Evolutionary conservation across 164 flowering plant species (phyloP).

Genomic region (Nymphaea thermarum): DNA sequence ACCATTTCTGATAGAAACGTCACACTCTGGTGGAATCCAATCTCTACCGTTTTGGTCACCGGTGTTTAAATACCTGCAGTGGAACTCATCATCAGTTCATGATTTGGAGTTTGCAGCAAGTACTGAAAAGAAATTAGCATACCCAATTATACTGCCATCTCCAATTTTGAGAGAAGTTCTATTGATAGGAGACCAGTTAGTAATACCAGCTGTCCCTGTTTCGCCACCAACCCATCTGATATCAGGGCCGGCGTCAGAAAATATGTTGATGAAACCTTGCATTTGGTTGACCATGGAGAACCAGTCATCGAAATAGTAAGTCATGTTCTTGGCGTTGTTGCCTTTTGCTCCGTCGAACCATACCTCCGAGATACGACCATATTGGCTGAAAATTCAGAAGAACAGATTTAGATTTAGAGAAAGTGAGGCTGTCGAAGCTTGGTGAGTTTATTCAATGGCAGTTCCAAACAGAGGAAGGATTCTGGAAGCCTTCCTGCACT

Average conservation of each 20-base stretch:
- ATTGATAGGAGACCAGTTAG: constrained; percentile 86
- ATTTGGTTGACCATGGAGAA: constrained; percentile 78
- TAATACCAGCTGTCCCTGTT: constrained; percentile 58
- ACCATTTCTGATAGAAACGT: constrained; percentile 70
- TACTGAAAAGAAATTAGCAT: constrained; percentile 5
- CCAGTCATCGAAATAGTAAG: constrained; percentile 73
- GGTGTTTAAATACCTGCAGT: constrained; percentile 45
- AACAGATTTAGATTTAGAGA: background rate
- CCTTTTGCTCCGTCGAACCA: constrained; percentile 99
- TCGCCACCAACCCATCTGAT: constrained; percentile 90
- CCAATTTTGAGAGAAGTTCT: constrained; percentile 54
- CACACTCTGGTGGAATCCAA: constrained; percentile 87
- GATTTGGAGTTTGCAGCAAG: too few species aligned
- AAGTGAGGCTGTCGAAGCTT: too few species aligned
- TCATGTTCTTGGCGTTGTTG: constrained; percentile 59
- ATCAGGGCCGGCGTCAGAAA: constrained; percentile 89
- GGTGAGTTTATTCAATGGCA: background rate
- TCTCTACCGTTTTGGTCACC: constrained; percentile 72
- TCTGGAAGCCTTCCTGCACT: background rate
- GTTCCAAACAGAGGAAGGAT: background rate
- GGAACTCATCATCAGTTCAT: background rate
- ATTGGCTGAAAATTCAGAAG: constrained; percentile 23
- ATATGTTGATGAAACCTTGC: constrained; percentile 76
- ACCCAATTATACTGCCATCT: constrained; percentile 45
- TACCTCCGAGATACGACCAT: constrained; percentile 72